phyloP scores from a whole-genome alignment of 1,284 basidiomycete species.

The Puccinia novopanici region DNA sequence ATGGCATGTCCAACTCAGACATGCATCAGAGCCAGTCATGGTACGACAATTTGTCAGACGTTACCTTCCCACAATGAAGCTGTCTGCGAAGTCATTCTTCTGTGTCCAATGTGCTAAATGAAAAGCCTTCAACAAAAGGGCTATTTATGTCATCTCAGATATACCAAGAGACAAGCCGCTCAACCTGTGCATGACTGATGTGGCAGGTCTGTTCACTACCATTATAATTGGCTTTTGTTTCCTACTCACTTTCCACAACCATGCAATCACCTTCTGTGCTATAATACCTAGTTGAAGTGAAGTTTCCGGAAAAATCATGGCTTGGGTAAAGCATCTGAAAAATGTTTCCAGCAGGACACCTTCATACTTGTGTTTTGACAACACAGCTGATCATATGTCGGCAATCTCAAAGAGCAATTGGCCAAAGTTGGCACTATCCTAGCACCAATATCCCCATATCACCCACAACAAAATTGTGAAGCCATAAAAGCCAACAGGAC shows the following conservation, averaged over 20 bases:
- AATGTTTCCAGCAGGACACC: neutral
- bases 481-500: too few relatives aligned
- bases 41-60: neutral
- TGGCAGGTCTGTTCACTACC: neutral
- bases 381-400: neutral
- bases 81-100: neutral
- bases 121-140: neutral
- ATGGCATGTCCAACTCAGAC: neutral
- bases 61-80: neutral
- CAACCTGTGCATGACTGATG: neutral
- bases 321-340: neutral
- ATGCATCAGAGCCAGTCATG: neutral
- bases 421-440: neutral
- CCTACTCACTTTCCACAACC: neutral
- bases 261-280: neutral
- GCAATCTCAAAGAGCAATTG: neutral
- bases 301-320: neutral
- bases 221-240: neutral
- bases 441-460: too few relatives aligned
- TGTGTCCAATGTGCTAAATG: neutral
- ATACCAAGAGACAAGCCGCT: neutral
- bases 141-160: neutral
- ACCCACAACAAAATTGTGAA: too few relatives aligned
- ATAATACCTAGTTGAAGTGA: neutral
- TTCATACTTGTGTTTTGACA: neutral